Base-by-base conservation (phyloP, 768 basidiomycete species). In the Lentinula raphanica region DNA sequence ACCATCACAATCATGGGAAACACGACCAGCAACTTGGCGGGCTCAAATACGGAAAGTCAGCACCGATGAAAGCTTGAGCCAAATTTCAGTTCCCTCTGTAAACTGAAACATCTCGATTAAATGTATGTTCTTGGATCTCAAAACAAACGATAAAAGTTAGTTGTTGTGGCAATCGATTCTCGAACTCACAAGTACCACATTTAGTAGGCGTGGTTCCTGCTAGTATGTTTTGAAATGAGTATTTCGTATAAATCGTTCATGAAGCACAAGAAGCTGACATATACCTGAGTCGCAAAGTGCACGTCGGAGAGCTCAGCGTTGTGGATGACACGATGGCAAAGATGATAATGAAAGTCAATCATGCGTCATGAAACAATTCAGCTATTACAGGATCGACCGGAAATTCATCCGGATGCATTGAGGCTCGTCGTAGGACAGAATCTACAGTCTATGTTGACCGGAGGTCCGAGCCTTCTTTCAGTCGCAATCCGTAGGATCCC, bases 401-500 rank as follows among this genome's bases (percentile, higher is more conserved):
- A 12, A 8, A 21, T 2, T 32, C 49, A 28, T 53, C 51, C 51
- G 51, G 27, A 13, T 53, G 51, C 21, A 44, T 44, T 25, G 19
- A 21, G 46, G 7, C n/a, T n/a, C n/a, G n/a, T n/a, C n/a, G 5
- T 8, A 19, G 27, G 27, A 25, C 36, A 29, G 29, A n/a, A 27
- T 23, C 12, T 25, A n/a, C 13, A 11, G 56, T 32, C 31, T 31
- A 32, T 46, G 17, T 15, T 17, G 17, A 8, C 8, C 50, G 31
- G n/a, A 45, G 38, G 48, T 19, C 31, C 35, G 27, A 25, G n/a
- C n/a, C 23, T n/a, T 13, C 19, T 40, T 29, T 70, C 32, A 73
- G 19, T 66, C 60, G 53, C 68, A 69, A 35, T 66, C 65, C 3
- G 71, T 71, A 36, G 70, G 72, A 63, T 74, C 74, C 77, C 76